Evolutionary conservation across 1,139 yeast genomes (phyloP), one percentile per base, ranked within the genome.

Genomic region (Protomyces arabidopsidicola): DNA sequence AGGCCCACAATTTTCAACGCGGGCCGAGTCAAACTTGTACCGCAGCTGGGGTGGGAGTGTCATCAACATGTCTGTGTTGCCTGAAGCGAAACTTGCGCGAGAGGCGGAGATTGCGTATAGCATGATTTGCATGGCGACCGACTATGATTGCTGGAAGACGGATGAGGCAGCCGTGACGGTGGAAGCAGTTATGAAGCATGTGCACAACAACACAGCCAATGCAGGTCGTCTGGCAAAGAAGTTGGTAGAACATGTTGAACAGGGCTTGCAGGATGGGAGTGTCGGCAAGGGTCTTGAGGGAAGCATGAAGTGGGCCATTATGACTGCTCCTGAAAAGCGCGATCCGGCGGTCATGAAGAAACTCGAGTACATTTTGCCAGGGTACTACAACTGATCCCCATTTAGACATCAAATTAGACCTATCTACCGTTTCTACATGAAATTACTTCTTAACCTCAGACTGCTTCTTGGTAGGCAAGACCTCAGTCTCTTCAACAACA

Each of bases 101-200:
- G 99, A 93, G 77, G 97, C 98, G 42, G 99, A 93, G 76, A 87
- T 93, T 69, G 82, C 96, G 42, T 93, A 95, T 77, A 98, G 91
- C 76, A 93, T 93, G 97, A 83, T 93, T 68, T 93, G 99, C 78
- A 95, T 93, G 98, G 87, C 96, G 1, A 93, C 98, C 18, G 98
- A 95, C 76, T 93, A 95, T 76, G 98, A 93, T 74, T 96, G 98
- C 24, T 93, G 98, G 98, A 88, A 90, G 73, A 96, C 88, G 71
- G 84, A 83, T 65, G 97, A 86, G 73, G 98, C 91, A 71, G 95
- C 98, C 1, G 98, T 93, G 55, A 91, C 98, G 12, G 98, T 95
- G 18, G 97, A 91, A 76, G 88, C 96, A 5, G 97, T 93, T 55
- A 91, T 93, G 63, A 90, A 95, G 63, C 90, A 93, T 75, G 81